phyloP scores from a whole-genome alignment of 2,329 filamentous ascomycete species.

The Drechslera avenae region DNA sequence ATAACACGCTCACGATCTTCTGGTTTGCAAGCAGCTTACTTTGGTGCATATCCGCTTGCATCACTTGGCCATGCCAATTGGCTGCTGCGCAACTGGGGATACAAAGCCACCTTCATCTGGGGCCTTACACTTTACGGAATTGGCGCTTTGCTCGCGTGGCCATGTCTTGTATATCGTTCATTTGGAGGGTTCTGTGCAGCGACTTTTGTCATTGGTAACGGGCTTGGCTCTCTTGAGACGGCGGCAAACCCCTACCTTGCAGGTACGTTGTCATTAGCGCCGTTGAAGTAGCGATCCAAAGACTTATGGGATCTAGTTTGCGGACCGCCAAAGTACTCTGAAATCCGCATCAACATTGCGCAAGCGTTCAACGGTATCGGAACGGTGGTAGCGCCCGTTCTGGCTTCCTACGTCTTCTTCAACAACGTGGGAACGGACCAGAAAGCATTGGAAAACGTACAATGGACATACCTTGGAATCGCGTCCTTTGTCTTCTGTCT shows the following conservation, averaged over 20 bases:
- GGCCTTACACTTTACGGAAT: constrained; percentile 62
- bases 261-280: constrained; percentile 1
- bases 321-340: constrained; percentile 63
- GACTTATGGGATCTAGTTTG: constrained; percentile 47
- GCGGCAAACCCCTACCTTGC: constrained; percentile 58
- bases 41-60: constrained; percentile 57
- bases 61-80: constrained; percentile 56
- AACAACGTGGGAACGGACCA: constrained; percentile 56
- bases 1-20: constrained; percentile 53
- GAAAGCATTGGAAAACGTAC: constrained; percentile 62
- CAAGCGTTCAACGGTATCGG: constrained; percentile 65
- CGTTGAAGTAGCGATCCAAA: not conserved
- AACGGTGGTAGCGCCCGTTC: constrained; percentile 63
- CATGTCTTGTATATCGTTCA: constrained; percentile 59
- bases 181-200: constrained; percentile 66
- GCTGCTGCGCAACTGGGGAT: constrained; percentile 57
- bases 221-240: constrained; percentile 62
- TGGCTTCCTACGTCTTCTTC: constrained; percentile 67
- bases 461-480: constrained; percentile 69
- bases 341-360: constrained; percentile 64
- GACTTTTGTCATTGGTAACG: constrained; percentile 61
- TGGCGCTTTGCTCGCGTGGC: constrained; percentile 65
- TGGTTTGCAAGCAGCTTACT: constrained; percentile 57
- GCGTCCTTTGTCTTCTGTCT: constrained; percentile 64
- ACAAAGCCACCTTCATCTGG: constrained; percentile 54